Conservation (phyloP, 176 grass and related monocot genomes). For the Ananas comosus region DNA sequence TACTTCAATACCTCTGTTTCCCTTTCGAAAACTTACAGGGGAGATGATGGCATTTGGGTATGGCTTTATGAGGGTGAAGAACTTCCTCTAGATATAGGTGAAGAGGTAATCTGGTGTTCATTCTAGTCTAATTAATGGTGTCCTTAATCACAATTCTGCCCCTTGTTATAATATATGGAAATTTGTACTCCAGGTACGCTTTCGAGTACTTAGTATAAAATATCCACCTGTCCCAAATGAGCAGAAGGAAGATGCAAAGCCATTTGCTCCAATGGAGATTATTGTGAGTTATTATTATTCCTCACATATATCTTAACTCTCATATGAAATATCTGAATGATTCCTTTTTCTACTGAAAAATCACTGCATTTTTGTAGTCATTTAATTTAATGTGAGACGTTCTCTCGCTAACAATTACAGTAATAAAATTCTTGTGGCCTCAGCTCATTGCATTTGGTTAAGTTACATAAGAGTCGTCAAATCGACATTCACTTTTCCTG, state of each 20-base stretch:
- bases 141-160: not conserved
- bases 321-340: slow-evolving; percentile 2
- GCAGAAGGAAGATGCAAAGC: slow-evolving; percentile 58
- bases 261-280: slow-evolving; percentile 89
- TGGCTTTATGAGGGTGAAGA: slow-evolving; percentile 37
- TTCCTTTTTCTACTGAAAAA: not conserved
- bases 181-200: slow-evolving; percentile 52
- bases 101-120: slow-evolving; percentile 48
- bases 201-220: slow-evolving; percentile 67
- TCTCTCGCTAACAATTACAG: too few relatives aligned
- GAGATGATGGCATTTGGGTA: slow-evolving; percentile 65
- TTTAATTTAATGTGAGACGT: too few relatives aligned
- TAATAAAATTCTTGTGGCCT: too few relatives aligned
- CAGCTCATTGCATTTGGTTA: too few relatives aligned
- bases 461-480: too few relatives aligned
- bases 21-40: slow-evolving; percentile 21
- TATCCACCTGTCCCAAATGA: slow-evolving; percentile 74
- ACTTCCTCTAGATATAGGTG: slow-evolving; percentile 64
- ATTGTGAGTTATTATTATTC: slow-evolving; percentile 33
- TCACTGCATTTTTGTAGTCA: not conserved
- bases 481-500: too few relatives aligned
- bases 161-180: slow-evolving; percentile 14
- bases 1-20: too few relatives aligned
- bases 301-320: slow-evolving; percentile 7
- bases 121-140: not conserved